phyloP scores from a whole-genome alignment of 805 yeast genomes.

The Lachancea dasiensis region DNA sequence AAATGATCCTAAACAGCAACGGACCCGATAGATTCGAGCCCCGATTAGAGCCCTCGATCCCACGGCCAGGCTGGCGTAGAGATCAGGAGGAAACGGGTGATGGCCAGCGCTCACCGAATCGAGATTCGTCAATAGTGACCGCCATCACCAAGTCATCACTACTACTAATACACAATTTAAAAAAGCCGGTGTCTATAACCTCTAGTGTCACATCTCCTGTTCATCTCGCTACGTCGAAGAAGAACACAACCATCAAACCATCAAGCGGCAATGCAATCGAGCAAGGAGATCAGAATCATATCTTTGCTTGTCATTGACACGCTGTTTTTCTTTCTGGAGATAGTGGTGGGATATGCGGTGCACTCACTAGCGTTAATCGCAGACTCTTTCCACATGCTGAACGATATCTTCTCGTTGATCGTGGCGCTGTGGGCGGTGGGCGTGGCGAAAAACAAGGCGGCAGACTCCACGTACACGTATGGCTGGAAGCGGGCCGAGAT shows the following conservation, averaged over 20 bases:
- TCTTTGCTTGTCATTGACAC: slow-evolving; percentile 72
- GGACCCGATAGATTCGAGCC: too few species aligned
- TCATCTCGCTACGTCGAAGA: background rate
- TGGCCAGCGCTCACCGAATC: too few species aligned
- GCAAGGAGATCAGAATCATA: slow-evolving; percentile 67
- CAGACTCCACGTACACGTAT: slow-evolving; percentile 86
- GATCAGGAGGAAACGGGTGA: too few species aligned
- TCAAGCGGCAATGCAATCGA: slow-evolving; percentile 15
- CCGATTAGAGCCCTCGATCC: too few species aligned
- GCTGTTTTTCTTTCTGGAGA: slow-evolving; percentile 77
- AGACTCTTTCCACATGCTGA: slow-evolving; percentile 95
- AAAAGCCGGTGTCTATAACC: too few species aligned
- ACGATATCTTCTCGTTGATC: slow-evolving; percentile 82
- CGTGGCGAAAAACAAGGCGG: slow-evolving; percentile 74
- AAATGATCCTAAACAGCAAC: too few species aligned
- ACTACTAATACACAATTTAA: too few species aligned
- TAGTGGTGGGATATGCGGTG: slow-evolving; percentile 81
- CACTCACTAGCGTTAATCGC: slow-evolving; percentile 93
- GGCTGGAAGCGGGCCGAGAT: slow-evolving; percentile 99
- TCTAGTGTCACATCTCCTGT: too few species aligned
- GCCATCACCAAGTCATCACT: too few species aligned
- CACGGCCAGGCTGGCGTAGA: too few species aligned
- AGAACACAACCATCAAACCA: slow-evolving; percentile 2
- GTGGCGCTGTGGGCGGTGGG: slow-evolving; percentile 96
- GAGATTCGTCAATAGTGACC: too few species aligned